Percentiles rank a stretch among this genome's conserved stretches.
Evolutionary conservation across 2,329 filamentous ascomycete species (phyloP).

Genomic region (Zymoseptoria brevis): DNA sequence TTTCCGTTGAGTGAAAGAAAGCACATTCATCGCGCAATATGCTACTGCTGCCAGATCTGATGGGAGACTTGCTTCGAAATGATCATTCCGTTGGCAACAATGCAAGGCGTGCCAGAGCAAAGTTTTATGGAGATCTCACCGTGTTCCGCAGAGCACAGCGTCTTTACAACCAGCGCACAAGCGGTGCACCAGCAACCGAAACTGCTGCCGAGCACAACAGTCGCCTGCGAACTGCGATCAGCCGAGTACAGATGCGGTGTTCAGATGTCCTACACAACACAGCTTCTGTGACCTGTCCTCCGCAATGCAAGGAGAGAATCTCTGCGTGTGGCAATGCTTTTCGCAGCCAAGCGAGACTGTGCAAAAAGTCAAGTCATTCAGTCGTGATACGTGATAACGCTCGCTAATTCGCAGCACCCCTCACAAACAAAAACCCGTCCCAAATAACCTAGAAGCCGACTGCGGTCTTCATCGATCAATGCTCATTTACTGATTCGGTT

Average conservation of each 20-base stretch:
- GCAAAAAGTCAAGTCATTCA: not conserved
- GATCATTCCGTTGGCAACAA: not conserved
- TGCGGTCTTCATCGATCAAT: not conserved
- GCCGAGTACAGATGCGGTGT: not conserved
- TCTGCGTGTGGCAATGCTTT: not conserved
- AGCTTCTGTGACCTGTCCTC: not conserved
- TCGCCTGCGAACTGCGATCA: conserved; percentile 1
- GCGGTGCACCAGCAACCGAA: not conserved
- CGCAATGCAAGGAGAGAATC: not conserved
- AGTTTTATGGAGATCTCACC: not conserved
- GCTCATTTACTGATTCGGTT: conserved; percentile 1
- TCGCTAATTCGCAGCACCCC: not conserved
- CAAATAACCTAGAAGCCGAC: not conserved
- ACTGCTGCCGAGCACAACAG: not conserved
- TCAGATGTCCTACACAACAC: not conserved
- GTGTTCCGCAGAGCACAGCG: not conserved
- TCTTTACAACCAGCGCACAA: not conserved
- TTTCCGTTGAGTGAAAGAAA: too few species aligned
- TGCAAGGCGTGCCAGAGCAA: not conserved
- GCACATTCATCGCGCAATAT: too few species aligned
- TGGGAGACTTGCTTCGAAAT: too few species aligned
- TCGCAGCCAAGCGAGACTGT: not conserved
- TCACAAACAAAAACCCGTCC: too few species aligned
- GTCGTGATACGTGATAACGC: not conserved
- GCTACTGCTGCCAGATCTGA: too few species aligned